phyloP scores from a whole-genome alignment of 2,329 filamentous ascomycete species.

The Apiospora saccharicola region DNA sequence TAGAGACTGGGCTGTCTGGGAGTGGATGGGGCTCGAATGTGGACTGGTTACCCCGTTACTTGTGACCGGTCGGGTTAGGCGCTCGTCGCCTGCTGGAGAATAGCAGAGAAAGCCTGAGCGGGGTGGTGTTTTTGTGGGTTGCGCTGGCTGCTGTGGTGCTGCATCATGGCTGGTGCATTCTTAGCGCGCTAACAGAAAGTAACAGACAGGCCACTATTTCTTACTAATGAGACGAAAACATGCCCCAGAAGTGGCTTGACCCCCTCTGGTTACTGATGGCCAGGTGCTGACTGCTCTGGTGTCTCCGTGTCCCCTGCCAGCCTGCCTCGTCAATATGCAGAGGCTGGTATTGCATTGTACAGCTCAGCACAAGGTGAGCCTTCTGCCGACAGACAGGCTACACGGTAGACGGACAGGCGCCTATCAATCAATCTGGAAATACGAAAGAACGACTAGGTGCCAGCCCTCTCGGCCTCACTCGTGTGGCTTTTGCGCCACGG shows the following conservation, averaged over 20 bases:
- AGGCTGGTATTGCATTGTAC: background rate
- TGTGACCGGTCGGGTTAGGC: background rate
- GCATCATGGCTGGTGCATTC: too few relatives aligned
- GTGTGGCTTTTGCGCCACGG: background rate
- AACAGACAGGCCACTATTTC: background rate
- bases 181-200: too few relatives aligned
- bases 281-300: too few relatives aligned
- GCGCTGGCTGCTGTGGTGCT: too few relatives aligned
- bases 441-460: conserved; percentile 8
- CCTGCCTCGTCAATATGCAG: background rate
- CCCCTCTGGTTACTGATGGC: background rate
- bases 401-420: background rate
- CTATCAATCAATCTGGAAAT: background rate
- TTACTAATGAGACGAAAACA: background rate
- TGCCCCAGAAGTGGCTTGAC: background rate
- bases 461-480: background rate
- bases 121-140: background rate
- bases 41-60: background rate
- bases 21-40: too few relatives aligned
- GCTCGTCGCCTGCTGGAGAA: background rate
- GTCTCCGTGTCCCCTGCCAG: too few relatives aligned
- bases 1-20: background rate
- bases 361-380: background rate
- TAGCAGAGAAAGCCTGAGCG: too few relatives aligned
- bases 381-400: background rate